Conservation (phyloP, 768 basidiomycete genomes). For the Terana coerulea region DNA sequence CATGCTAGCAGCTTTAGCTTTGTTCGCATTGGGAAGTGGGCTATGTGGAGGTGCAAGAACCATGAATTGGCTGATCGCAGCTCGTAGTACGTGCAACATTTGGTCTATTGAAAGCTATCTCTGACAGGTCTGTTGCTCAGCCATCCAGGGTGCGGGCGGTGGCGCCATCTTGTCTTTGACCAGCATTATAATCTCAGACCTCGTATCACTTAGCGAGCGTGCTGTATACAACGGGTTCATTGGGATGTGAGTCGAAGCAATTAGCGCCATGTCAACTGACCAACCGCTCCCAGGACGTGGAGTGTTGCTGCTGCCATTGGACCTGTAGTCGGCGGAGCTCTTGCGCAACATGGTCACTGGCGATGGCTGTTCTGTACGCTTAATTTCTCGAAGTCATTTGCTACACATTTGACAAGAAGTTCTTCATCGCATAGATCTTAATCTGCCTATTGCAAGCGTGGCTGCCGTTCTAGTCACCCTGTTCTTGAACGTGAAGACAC, state of each 20-base stretch:
- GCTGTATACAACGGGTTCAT: conserved; percentile 7
- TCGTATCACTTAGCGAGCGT: conserved; percentile 21
- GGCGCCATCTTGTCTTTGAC: conserved; percentile 18
- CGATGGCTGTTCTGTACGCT: conserved; percentile 28
- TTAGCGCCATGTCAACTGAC: neutral
- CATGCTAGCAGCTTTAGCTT: conserved; percentile 22
- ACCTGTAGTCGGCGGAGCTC: conserved; percentile 11
- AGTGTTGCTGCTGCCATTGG: conserved; percentile 4
- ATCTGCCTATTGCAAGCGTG: conserved; percentile 21
- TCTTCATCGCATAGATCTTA: conserved; percentile 13
- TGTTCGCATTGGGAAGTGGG: conserved; percentile 35
- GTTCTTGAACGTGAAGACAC: conserved; percentile 17
- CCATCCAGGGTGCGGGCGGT: conserved; percentile 22
- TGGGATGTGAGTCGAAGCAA: conserved; percentile 8
- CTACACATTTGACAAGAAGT: neutral
- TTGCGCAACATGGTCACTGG: conserved; percentile 25
- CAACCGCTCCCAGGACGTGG: neutral
- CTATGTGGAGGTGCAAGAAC: conserved; percentile 33
- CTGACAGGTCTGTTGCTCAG: neutral
- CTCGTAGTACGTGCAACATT: conserved; percentile 18
- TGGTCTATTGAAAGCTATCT: neutral
- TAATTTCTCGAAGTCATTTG: too few relatives aligned
- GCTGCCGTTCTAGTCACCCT: conserved; percentile 14
- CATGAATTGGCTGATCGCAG: conserved; percentile 38
- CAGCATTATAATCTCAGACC: conserved; percentile 21